These are phyloP conservation scores for Talaromyces trachyspermus DNA, from an alignment of 495 filamentous ascomycete genomes.

Conservation along the genomic window DNA sequence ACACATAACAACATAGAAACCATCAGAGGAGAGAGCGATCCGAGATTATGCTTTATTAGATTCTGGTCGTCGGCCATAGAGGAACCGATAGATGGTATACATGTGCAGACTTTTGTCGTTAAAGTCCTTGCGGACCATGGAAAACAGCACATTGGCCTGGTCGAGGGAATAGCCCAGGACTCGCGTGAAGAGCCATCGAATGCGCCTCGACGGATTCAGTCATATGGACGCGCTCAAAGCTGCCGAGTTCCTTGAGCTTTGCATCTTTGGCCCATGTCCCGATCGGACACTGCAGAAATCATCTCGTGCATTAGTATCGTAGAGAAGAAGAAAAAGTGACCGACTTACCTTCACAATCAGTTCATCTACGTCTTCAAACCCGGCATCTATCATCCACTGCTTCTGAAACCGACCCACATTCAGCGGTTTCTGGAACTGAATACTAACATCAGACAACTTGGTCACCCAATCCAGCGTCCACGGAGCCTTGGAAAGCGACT, in stretches of 20 bases:
- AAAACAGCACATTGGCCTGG: slow-evolving; percentile 26
- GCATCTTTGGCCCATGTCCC: slow-evolving; percentile 43
- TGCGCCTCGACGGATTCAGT: slow-evolving; percentile 42
- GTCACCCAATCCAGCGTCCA: slow-evolving; percentile 21
- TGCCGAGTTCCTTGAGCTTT: slow-evolving; percentile 43
- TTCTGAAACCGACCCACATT: slow-evolving; percentile 20
- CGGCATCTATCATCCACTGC: slow-evolving; percentile 21
- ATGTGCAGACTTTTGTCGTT: slow-evolving; percentile 24
- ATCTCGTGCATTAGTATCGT: too few species aligned
- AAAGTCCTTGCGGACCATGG: slow-evolving; percentile 29
- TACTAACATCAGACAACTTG: slow-evolving; percentile 23
- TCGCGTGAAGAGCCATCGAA: slow-evolving; percentile 46
- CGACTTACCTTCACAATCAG: slow-evolving; percentile 38
- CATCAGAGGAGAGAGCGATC: too few species aligned
- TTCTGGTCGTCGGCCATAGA: slow-evolving; percentile 36
- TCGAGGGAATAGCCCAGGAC: slow-evolving; percentile 40
- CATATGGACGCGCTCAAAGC: slow-evolving; percentile 25
- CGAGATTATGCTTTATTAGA: too few species aligned
- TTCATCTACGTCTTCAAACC: slow-evolving; percentile 28
- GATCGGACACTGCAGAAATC: too few species aligned
- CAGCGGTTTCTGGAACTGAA: slow-evolving; percentile 29
- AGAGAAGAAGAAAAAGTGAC: too few species aligned
- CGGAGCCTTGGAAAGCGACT: slow-evolving; percentile 19
- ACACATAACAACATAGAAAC: too few species aligned
- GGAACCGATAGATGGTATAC: slow-evolving; percentile 29